Evolutionary conservation across 1,284 basidiomycete species (phyloP), one percentile per base, ranked within the genome.

Genomic region (Taiwanofungus camphoratus): DNA sequence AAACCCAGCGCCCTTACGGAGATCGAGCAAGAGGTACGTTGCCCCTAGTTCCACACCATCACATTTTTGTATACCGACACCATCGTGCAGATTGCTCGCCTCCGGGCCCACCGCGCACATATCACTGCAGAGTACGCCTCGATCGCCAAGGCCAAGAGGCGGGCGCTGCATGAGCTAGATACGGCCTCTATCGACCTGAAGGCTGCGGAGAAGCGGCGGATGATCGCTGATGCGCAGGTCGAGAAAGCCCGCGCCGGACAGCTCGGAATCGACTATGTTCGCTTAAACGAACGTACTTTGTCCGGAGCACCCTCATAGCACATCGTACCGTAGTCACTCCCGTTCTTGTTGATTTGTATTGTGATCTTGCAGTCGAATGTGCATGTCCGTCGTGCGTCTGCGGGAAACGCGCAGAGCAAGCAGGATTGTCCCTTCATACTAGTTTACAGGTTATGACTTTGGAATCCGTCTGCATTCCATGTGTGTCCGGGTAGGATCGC

Each of bases 381-480:
- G n/a, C n/a, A n/a, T n/a, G n/a, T n/a, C n/a, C n/a, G n/a, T n/a
- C n/a, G 12, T 40, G 39, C 26, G 27, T 15, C 12, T n/a, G 33
- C 5, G 6, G 34, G 9, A 15, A 31, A 13, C 18, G 16, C 33
- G 31, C 20, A 6, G 27, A 13, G 11, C 31, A 15, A 22, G 15
- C 7, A 21, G 22, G 35, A 20, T 19, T 27, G 37, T 26, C 5
- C 31, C 18, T 12, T 11, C 7, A 21, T 16, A 32, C 15, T 18
- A 29, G n/a, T 30, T 40, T 40, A 31, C 39, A 5, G 32, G 20
- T 50, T 43, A 51, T 41, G 62, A 65, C 60, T 75, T 73, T 39
- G 77, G 77, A 51, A 88, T 66, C 18, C 74, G 77, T 56, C 68
- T 80, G 64, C 86, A 89, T 59, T 86, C 77, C 70, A 90, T 86